Base-by-base conservation (phyloP, 208 protist species). In the Leishmania martiniquensis region DNA sequence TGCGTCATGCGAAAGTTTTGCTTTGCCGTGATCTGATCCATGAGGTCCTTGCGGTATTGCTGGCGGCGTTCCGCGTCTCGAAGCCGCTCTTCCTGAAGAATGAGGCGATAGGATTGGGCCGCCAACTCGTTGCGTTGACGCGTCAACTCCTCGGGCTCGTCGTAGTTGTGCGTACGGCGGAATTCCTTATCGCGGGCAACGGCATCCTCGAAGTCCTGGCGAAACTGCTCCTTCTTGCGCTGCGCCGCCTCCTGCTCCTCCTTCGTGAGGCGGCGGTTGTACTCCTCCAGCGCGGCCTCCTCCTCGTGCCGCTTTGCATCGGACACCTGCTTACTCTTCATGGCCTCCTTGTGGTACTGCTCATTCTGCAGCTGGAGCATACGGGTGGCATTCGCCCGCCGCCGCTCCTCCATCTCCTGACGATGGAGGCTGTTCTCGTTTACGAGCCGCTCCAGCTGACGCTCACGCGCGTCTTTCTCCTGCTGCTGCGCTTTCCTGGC, bases 131-230 rank as follows among this genome's bases (percentile, higher is more conserved):
- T 93, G 37, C 89, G 87, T 77, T 84, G 81, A 15, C 91, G 89
- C 54, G 86, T 88, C 37, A 89, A 71, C 37, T 94, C 87, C 34
- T 62, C 72, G n/a, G 91, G 89, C 75, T 97, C 93, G 44, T 97
- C 91, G 79, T 93, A 95, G 83, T 97, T 94, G 83, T 95, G 87
- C 45, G 29, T 82, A 15, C 80, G 78, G 62, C 82, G 85, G 76
- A 94, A 95, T 77, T 93, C 91, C 81, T 89, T 87, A 55, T 97
- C 89, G 34, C 92, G 91, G n/a, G 34, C 78, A n/a, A 94, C 84
- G 52, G 71, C 83, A 49, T 90, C 90, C 32, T 92, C 87, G 68
- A 97, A 92, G 39, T 94, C 91, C 29, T 81, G 63, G 49, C 84
- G 86, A 85, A 91, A 97, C 49, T 87, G 87, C 29, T 90, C 75